Percentiles rank a stretch among this genome's conserved stretches.
Evolutionary conservation across 768 basidiomycete species (phyloP).

Genomic region (Mycena haematopus): DNA sequence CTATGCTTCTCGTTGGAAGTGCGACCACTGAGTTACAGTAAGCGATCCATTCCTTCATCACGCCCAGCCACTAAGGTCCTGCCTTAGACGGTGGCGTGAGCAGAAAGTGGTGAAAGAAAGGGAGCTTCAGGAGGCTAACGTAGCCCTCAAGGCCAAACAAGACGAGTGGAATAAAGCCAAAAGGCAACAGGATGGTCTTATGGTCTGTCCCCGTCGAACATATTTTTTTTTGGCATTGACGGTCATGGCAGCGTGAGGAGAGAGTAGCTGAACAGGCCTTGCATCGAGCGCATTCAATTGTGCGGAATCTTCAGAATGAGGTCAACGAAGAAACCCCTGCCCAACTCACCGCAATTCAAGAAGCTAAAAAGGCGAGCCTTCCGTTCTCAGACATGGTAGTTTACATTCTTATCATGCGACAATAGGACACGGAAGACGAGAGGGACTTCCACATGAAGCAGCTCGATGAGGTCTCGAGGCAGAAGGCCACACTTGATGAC

Average conservation of each 20-base stretch:
- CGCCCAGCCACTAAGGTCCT: background rate
- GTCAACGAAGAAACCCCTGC: constrained; percentile 74
- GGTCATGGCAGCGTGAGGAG: constrained; percentile 36
- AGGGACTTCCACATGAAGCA: constrained; percentile 56
- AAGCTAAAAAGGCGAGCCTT: constrained; percentile 56
- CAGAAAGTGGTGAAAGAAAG: constrained; percentile 46
- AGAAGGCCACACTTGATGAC: constrained; percentile 55
- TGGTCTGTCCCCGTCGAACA: constrained; percentile 37
- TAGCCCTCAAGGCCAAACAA: constrained; percentile 37
- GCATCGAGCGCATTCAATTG: constrained; percentile 41
- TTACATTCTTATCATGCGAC: constrained; percentile 7
- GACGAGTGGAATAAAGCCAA: constrained; percentile 38
- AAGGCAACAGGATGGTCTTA: constrained; percentile 39
- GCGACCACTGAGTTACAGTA: constrained; percentile 19
- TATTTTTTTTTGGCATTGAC: constrained; percentile 1
- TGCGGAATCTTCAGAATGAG: constrained; percentile 58
- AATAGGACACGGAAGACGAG: constrained; percentile 62
- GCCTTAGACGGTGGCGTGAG: constrained; percentile 53
- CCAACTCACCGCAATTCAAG: constrained; percentile 62
- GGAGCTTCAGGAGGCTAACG: constrained; percentile 40
- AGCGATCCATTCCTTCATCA: background rate
- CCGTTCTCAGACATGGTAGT: background rate
- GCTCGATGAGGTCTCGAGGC: constrained; percentile 50
- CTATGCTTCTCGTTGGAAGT: constrained; percentile 28
- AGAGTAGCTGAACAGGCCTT: constrained; percentile 33